phyloP scores from a whole-genome alignment of 352 stramenopile genomes.

The Halophytophthora batemanensis region DNA sequence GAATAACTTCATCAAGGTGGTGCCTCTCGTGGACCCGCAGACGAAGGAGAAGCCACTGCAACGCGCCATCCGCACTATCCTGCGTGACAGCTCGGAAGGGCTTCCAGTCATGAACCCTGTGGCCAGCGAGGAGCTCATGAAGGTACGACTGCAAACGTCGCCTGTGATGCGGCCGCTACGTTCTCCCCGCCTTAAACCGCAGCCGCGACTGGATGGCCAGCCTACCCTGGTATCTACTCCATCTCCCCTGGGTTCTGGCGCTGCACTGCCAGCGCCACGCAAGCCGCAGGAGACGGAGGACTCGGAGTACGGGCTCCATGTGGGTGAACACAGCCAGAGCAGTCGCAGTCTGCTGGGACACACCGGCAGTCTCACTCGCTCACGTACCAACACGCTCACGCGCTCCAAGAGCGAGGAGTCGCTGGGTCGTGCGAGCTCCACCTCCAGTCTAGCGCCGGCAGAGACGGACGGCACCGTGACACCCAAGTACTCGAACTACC shows the following conservation, averaged over 20 bases:
- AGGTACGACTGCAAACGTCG: conserved; percentile 57
- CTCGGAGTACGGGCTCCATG: conserved; percentile 65
- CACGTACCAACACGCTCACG: conserved; percentile 54
- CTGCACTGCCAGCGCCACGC: conserved; percentile 30
- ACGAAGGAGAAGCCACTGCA: conserved; percentile 53
- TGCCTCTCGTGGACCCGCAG: conserved; percentile 19
- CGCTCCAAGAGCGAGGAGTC: conserved; percentile 75
- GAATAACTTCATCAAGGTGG: conserved; percentile 84
- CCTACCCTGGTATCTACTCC: too few species aligned
- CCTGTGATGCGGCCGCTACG: conserved; percentile 26
- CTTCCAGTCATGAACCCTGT: conserved; percentile 74
- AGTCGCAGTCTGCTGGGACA: conserved; percentile 27
- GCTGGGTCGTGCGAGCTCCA: conserved; percentile 25
- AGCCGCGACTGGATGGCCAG: too few species aligned
- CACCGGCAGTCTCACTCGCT: conserved; percentile 18
- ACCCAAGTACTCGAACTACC: conserved; percentile 72
- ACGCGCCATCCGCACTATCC: conserved; percentile 61
- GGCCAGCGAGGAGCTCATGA: conserved; percentile 57
- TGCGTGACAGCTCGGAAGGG: conserved; percentile 46
- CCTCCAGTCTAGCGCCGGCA: conserved; percentile 9
- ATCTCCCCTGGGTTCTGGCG: too few species aligned
- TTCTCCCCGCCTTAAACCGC: conserved; percentile 16
- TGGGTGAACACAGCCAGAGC: conserved; percentile 34
- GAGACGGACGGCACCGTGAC: conserved; percentile 19
- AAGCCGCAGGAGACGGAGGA: conserved; percentile 60